A percentile compares a stretch with the other conserved stretches of the same genome.
These are phyloP conservation scores for Dryadomyces sulphureus DNA, from an alignment of 2,329 filamentous ascomycete genomes.

Conservation along the genomic window DNA sequence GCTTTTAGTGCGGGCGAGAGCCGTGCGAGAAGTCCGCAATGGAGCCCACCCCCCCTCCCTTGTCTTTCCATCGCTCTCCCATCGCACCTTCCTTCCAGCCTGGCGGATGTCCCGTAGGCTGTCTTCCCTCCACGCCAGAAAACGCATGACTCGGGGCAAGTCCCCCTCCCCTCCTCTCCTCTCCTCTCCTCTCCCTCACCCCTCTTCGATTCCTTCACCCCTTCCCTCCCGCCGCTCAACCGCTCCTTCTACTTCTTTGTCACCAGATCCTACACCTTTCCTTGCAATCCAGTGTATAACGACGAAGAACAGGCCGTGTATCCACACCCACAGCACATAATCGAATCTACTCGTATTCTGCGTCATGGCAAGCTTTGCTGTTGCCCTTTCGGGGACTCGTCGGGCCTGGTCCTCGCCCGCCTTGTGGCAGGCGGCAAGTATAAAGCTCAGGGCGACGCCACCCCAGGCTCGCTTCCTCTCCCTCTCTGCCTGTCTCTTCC, in stretches of 20 bases:
- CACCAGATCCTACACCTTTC: background rate
- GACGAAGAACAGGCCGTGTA: background rate
- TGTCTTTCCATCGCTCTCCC: too few species aligned
- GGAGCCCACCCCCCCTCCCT: too few species aligned
- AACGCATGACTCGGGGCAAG: background rate
- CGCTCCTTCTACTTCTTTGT: background rate
- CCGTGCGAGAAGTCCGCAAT: background rate
- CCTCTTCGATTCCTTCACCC: background rate
- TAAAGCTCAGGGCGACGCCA: constrained; percentile 1
- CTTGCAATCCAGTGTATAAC: background rate
- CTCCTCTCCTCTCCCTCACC: background rate
- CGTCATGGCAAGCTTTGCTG: background rate
- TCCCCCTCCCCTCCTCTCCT: background rate
- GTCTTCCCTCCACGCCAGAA: background rate
- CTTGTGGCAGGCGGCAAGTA: background rate
- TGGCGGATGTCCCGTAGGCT: too few species aligned
- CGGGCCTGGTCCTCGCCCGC: background rate
- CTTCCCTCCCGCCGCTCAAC: background rate
- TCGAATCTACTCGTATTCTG: background rate
- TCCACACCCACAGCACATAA: background rate
- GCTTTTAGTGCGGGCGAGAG: background rate
- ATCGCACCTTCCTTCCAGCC: too few species aligned
- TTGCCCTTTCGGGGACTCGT: background rate
- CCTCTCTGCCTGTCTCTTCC: background rate
- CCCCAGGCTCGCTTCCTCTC: background rate